Conservation (phyloP, 169 alveolate species). For the Eimeria sp. region DNA sequence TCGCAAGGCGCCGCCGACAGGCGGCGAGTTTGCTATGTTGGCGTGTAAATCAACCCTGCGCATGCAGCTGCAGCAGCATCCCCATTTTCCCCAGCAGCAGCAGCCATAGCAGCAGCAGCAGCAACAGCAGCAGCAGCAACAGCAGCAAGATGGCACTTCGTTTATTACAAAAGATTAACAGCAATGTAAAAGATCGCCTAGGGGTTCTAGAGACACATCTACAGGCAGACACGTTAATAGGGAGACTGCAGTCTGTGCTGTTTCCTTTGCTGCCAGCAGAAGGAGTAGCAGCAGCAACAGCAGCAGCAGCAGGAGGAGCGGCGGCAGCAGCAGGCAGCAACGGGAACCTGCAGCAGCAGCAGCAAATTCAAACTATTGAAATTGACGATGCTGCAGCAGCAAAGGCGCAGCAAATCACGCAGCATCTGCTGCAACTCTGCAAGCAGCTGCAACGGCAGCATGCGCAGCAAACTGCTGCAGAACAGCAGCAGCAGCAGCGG, state of each 20-base stretch:
- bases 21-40: constrained; percentile 1
- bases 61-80: neutral
- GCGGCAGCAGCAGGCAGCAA: neutral
- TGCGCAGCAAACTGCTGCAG: constrained; percentile 19
- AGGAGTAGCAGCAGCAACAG: too few relatives aligned
- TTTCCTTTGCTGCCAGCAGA: constrained; percentile 29
- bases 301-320: constrained; percentile 48
- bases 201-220: constrained; percentile 21
- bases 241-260: constrained; percentile 10
- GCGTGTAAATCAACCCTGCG: neutral
- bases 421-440: constrained; percentile 59
- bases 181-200: constrained; percentile 12
- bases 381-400: constrained; percentile 42
- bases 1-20: constrained; percentile 31
- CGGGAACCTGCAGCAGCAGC: constrained; percentile 34
- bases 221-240: constrained; percentile 37
- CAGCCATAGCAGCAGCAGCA: neutral
- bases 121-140: constrained; percentile 22
- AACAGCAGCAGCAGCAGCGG: constrained; percentile 45
- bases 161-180: constrained; percentile 9
- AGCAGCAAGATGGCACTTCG: constrained; percentile 36
- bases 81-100: neutral
- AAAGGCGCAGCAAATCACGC: constrained; percentile 22
- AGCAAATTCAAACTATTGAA: neutral
- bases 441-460: constrained; percentile 59